A percentile compares a stretch with the other conserved stretches of the same genome.
phyloP scores from a whole-genome alignment of 352 stramenopile genomes.

The Phytophthora sp. region DNA sequence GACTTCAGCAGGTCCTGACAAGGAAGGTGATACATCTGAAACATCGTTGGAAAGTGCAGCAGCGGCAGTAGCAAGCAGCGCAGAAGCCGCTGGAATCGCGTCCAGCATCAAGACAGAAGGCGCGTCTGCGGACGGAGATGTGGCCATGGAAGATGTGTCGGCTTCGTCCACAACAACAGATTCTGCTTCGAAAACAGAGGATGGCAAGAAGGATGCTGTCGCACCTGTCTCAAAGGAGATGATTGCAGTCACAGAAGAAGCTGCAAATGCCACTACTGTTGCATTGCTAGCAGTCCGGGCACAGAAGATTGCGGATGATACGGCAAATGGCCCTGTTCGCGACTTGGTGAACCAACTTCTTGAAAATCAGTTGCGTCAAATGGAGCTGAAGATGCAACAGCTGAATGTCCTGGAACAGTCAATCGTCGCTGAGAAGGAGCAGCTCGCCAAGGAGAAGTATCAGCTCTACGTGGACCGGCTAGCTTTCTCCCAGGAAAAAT shows the following conservation, averaged over 20 bases:
- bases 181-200: constrained; percentile 2
- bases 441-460: constrained; percentile 68
- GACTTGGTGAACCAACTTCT: constrained; percentile 66
- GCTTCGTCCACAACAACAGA: constrained; percentile 5
- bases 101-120: constrained; percentile 44
- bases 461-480: constrained; percentile 78
- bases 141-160: constrained; percentile 46
- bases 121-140: constrained; percentile 40
- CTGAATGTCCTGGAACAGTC: constrained; percentile 62
- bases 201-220: background rate
- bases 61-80: constrained; percentile 42
- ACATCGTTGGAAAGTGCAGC: constrained; percentile 47
- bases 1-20: background rate
- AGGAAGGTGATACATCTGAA: constrained; percentile 4
- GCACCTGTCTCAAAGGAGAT: constrained; percentile 50
- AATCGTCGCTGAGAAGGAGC: constrained; percentile 60
- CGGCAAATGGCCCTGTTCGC: constrained; percentile 46
- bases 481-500: constrained; percentile 59
- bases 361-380: constrained; percentile 73
- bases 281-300: constrained; percentile 65
- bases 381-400: constrained; percentile 84
- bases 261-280: constrained; percentile 60
- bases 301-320: constrained; percentile 50
- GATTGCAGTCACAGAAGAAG: constrained; percentile 69
- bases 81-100: constrained; percentile 46